Percentiles rank a stretch among this genome's conserved stretches.
Evolutionary conservation across 2,329 filamentous ascomycete species (phyloP).

Genomic region (Neobulgaria alba): DNA sequence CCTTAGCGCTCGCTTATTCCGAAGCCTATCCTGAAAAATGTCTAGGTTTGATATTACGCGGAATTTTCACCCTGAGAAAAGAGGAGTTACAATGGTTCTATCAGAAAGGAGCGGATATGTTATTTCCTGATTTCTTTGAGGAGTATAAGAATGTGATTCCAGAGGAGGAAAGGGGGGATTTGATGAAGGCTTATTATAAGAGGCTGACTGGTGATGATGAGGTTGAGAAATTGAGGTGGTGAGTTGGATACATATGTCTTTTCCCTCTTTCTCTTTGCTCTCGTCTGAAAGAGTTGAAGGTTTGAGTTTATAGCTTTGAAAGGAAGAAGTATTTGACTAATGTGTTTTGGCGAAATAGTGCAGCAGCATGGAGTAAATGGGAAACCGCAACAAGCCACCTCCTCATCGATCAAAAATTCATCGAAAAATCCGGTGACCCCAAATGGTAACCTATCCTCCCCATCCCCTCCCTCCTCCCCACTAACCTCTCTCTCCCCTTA

Average conservation of each 20-base stretch:
- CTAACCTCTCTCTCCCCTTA: slow-evolving; percentile 3
- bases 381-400: slow-evolving; percentile 24
- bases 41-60: slow-evolving; percentile 33
- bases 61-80: slow-evolving; percentile 33
- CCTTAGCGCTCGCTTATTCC: slow-evolving; percentile 36
- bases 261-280: not conserved
- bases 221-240: slow-evolving; percentile 26
- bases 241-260: too few relatives aligned
- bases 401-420: slow-evolving; percentile 21
- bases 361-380: slow-evolving; percentile 24
- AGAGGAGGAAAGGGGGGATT: slow-evolving; percentile 30
- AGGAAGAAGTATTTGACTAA: slow-evolving; percentile 2
- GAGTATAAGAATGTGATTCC: slow-evolving; percentile 31
- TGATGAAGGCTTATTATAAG: slow-evolving; percentile 33
- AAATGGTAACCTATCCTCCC: slow-evolving; percentile 16
- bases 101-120: slow-evolving; percentile 23
- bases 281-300: too few relatives aligned
- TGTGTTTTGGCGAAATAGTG: slow-evolving; percentile 16
- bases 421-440: slow-evolving; percentile 21
- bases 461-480: not conserved
- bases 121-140: slow-evolving; percentile 34
- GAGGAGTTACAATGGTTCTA: slow-evolving; percentile 33
- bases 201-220: slow-evolving; percentile 29
- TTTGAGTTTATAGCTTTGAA: too few relatives aligned
- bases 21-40: slow-evolving; percentile 34